Percentiles rank a stretch among this genome's conserved stretches.
phyloP scores from a whole-genome alignment of 2,329 filamentous ascomycete genomes.

The Aspergillus calidoustus region DNA sequence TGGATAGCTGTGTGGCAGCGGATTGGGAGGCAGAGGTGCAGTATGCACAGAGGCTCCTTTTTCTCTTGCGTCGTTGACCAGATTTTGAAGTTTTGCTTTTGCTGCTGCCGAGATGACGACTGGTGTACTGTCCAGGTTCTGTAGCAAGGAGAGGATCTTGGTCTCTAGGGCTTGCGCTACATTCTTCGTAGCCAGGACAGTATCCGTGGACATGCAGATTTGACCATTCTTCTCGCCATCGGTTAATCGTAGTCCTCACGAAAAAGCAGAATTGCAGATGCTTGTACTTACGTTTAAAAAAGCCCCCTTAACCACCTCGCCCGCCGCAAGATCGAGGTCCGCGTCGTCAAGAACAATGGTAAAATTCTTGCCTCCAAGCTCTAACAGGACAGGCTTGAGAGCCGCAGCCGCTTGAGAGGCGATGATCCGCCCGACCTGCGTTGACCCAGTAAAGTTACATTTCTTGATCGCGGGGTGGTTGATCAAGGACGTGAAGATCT shows the following conservation, averaged over 20 bases:
- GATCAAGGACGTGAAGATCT: slow-evolving; percentile 70
- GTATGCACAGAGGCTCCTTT: too few relatives aligned
- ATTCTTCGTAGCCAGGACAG: slow-evolving; percentile 52
- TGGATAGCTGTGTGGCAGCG: neutral
- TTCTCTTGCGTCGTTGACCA: too few relatives aligned
- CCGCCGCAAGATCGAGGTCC: slow-evolving; percentile 46
- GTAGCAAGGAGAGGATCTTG: neutral
- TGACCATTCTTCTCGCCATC: slow-evolving; percentile 57
- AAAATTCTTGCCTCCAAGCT: slow-evolving; percentile 54
- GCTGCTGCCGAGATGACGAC: too few relatives aligned
- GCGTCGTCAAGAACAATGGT: slow-evolving; percentile 51
- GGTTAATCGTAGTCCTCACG: slow-evolving; percentile 18
- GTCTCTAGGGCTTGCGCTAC: neutral
- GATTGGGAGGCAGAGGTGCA: too few relatives aligned
- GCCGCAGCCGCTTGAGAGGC: slow-evolving; percentile 41
- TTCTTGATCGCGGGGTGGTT: slow-evolving; percentile 50
- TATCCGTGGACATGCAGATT: slow-evolving; percentile 79
- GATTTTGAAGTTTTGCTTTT: too few relatives aligned
- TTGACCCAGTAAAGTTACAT: slow-evolving; percentile 53
- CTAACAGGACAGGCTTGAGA: slow-evolving; percentile 39
- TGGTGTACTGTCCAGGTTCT: neutral
- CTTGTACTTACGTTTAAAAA: slow-evolving; percentile 30
- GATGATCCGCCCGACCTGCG: slow-evolving; percentile 48
- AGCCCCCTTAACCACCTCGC: slow-evolving; percentile 34
- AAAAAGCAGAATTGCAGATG: too few relatives aligned